Evolutionary conservation across 371 early-diverging fungal genomes (phyloP), one percentile per base, ranked within the genome.

Genomic region (Mortierella sp.): DNA sequence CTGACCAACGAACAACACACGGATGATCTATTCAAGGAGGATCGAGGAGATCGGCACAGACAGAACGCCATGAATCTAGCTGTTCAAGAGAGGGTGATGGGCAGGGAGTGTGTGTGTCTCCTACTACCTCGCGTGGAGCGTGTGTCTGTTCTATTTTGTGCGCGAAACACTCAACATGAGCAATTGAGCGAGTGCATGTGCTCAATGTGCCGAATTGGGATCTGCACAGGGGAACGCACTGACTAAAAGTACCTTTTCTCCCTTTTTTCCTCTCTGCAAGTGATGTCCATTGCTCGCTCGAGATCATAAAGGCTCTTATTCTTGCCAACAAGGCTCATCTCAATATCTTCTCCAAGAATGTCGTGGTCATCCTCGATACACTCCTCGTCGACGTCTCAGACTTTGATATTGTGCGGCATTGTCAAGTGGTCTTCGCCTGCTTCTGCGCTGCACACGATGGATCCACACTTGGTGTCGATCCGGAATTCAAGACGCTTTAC

Each of bases 291-390:
- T 76, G 78, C 9, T 83, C 91, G 1, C 83, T 94, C 57, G 85
- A 87, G 52, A 92, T 95, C 57, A 82, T 92, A 57, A 88, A 90
- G 51, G 83, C 89, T 3, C 85, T 96, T 28, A 79, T 96, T 50
- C 81, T 83, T 47, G 82, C 89, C 16, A 94, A 93, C 67, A 87
- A 88, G 52, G 86, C 87, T 49, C 91, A 94, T 67, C 82, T 94
- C 46, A 91, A 90, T 72, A 80, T 95, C 49, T 93, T 96, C 72
- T 90, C 93, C n/a, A 91, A 91, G 74, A 85, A 87, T 55, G 79
- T 89, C 43, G 82, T 92, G 21, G 80, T 83, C 41, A 78, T 90
- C 39, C 78, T 87, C 28, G 85, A 84, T 16, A 84, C 89, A 31
- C 71, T 83, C 45, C 49, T 71, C 27, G 70, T 69, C 42, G 76